These are phyloP conservation scores for Talaromyces sp. DNA, from an alignment of 2,329 filamentous ascomycete genomes.

Conservation along the genomic window DNA sequence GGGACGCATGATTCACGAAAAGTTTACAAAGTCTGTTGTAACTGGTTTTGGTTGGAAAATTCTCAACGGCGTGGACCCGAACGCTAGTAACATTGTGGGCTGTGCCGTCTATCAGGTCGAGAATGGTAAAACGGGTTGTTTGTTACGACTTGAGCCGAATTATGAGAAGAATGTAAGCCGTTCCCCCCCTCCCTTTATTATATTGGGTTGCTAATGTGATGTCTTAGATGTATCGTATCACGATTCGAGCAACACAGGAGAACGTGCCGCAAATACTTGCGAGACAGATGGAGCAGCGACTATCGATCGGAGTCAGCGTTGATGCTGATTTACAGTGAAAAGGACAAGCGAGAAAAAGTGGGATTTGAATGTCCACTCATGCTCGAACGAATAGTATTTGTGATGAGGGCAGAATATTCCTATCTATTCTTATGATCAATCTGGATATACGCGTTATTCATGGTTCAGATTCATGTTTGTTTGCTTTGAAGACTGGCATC, in stretches of 20 bases:
- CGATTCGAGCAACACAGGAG: constrained; percentile 90
- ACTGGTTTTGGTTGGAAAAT: constrained; percentile 88
- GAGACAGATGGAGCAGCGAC: constrained; percentile 80
- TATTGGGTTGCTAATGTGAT: background rate
- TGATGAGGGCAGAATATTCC: background rate
- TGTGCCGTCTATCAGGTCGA: constrained; percentile 73
- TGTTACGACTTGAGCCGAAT: constrained; percentile 92
- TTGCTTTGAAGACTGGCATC: constrained; percentile 2
- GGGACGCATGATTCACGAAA: constrained; percentile 63
- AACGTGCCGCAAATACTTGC: constrained; percentile 74
- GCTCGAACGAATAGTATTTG: background rate
- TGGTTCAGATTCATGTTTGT: background rate
- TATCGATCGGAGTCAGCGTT: constrained; percentile 53
- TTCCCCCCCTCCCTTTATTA: background rate
- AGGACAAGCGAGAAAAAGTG: background rate
- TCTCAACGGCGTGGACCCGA: constrained; percentile 81
- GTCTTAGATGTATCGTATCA: constrained; percentile 85
- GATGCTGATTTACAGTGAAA: constrained; percentile 14
- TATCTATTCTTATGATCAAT: background rate
- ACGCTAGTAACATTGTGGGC: constrained; percentile 88
- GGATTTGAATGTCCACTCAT: background rate
- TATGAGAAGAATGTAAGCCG: constrained; percentile 76
- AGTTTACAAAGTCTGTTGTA: constrained; percentile 68
- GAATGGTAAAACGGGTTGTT: constrained; percentile 87
- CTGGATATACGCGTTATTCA: background rate